These are phyloP conservation scores for Quillaja saponaria DNA, from an alignment of 306 rosid genomes.

Conservation along the genomic window DNA sequence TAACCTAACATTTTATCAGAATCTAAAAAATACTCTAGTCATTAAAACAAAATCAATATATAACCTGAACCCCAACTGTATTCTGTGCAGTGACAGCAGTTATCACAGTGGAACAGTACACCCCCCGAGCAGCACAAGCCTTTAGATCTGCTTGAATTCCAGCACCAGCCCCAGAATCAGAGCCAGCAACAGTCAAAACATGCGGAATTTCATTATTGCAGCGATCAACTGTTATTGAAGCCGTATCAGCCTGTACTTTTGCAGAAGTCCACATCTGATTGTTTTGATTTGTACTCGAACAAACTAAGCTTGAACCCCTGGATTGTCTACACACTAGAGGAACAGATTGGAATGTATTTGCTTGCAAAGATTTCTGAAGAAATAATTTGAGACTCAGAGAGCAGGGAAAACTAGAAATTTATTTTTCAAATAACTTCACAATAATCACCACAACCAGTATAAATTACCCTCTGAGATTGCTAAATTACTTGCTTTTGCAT, in stretches of 20 bases:
- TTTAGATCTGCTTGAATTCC: slow-evolving; percentile 95
- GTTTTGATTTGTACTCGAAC: slow-evolving; percentile 16
- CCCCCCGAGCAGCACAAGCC: slow-evolving; percentile 79
- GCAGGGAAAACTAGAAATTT: not conserved
- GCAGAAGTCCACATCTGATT: slow-evolving; percentile 17
- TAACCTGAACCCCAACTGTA: slow-evolving; percentile 91
- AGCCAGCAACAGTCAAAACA: slow-evolving; percentile 80
- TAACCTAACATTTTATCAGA: not conserved
- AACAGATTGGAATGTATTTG: slow-evolving; percentile 6
- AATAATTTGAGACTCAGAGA: not conserved
- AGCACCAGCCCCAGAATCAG: slow-evolving; percentile 91
- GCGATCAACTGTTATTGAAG: slow-evolving; percentile 18
- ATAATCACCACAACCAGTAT: not conserved
- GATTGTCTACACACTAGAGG: slow-evolving; percentile 10
- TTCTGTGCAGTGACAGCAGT: slow-evolving; percentile 95
- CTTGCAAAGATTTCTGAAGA: slow-evolving; percentile 9
- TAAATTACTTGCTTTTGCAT: slow-evolving; percentile 3
- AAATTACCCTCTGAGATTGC: not conserved
- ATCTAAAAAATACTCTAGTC: not conserved
- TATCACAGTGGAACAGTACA: slow-evolving; percentile 88
- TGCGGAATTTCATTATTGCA: slow-evolving; percentile 55
- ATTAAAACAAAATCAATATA: slow-evolving; percentile 23
- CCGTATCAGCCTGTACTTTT: slow-evolving; percentile 40
- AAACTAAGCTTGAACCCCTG: slow-evolving; percentile 15
- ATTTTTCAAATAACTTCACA: not conserved